These are phyloP conservation scores for Vicia villosa DNA, from an alignment of 306 rosid species.

Conservation along the genomic window DNA sequence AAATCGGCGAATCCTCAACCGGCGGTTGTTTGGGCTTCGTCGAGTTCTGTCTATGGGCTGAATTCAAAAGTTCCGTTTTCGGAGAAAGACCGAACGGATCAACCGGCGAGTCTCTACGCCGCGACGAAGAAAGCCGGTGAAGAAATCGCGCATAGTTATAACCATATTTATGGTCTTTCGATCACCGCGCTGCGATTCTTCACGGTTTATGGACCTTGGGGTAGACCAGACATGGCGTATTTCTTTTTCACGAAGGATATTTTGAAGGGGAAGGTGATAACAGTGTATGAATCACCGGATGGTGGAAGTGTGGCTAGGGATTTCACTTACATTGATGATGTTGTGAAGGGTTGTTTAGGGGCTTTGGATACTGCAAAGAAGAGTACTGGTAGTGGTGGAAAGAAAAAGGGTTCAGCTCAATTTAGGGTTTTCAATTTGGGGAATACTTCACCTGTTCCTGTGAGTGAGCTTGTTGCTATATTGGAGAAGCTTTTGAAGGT, in stretches of 20 bases:
- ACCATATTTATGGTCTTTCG: conserved; percentile 82
- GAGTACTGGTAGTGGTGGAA: conserved; percentile 88
- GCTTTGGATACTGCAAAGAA: conserved; percentile 83
- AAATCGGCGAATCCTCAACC: conserved; percentile 80
- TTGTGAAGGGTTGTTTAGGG: conserved; percentile 76
- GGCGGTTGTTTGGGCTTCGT: conserved; percentile 79
- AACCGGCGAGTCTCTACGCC: conserved; percentile 79
- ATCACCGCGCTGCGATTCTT: conserved; percentile 79
- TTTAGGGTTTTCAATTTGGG: conserved; percentile 80
- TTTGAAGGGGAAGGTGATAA: conserved; percentile 65
- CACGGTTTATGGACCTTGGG: conserved; percentile 92
- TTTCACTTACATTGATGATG: conserved; percentile 83
- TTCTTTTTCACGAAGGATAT: conserved; percentile 79
- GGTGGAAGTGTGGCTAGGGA: conserved; percentile 80
- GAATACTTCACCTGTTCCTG: conserved; percentile 82
- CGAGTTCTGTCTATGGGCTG: conserved; percentile 86
- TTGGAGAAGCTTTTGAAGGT: conserved; percentile 82
- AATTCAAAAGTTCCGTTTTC: conserved; percentile 81
- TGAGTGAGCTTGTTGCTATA: conserved; percentile 67
- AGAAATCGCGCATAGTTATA: conserved; percentile 76
- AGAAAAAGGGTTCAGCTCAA: conserved; percentile 78
- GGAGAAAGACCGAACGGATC: conserved; percentile 78
- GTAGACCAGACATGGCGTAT: conserved; percentile 95
- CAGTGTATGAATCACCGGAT: conserved; percentile 64
- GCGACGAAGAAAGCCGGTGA: conserved; percentile 90